phyloP scores from a whole-genome alignment of 495 filamentous ascomycete genomes.

The Penicillium macrosclerotiorum region DNA sequence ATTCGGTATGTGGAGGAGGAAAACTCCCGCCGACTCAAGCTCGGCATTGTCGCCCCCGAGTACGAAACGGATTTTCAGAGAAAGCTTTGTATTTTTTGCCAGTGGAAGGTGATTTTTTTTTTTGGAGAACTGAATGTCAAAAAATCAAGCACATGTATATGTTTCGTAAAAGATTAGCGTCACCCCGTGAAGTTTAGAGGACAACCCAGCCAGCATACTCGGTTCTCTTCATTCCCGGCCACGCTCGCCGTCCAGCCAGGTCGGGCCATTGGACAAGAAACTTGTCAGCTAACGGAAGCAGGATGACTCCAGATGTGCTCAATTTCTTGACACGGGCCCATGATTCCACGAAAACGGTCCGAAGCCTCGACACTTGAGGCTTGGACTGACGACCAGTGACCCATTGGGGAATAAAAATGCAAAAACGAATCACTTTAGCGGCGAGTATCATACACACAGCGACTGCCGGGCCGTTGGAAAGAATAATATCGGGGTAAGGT shows the following conservation, averaged over 20 bases:
- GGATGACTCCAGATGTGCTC: slow-evolving; percentile 76
- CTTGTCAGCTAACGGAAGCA: slow-evolving; percentile 63
- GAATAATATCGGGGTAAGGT: slow-evolving; percentile 65
- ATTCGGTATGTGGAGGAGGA: slow-evolving; percentile 9
- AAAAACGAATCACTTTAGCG: slow-evolving; percentile 63
- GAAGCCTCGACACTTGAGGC: slow-evolving; percentile 47
- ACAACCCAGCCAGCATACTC: slow-evolving; percentile 47
- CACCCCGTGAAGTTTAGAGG: slow-evolving; percentile 24
- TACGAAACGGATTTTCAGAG: background rate
- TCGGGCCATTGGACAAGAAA: slow-evolving; percentile 75
- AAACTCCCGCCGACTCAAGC: background rate
- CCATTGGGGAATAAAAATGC: slow-evolving; percentile 20
- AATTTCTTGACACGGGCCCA: slow-evolving; percentile 80
- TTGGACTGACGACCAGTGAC: slow-evolving; percentile 2
- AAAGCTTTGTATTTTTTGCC: background rate
- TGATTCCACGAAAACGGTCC: slow-evolving; percentile 82
- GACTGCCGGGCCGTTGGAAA: slow-evolving; percentile 88
- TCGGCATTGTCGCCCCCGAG: background rate
- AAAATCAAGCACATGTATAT: background rate
- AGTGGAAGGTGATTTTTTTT: too few species aligned
- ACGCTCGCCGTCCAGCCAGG: slow-evolving; percentile 46
- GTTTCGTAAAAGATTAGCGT: background rate
- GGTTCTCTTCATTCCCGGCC: slow-evolving; percentile 41
- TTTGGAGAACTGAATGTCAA: too few species aligned
- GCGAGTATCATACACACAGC: slow-evolving; percentile 75